Base-by-base conservation (phyloP, 345 rosid genomes). In the Trapa bicornis region DNA sequence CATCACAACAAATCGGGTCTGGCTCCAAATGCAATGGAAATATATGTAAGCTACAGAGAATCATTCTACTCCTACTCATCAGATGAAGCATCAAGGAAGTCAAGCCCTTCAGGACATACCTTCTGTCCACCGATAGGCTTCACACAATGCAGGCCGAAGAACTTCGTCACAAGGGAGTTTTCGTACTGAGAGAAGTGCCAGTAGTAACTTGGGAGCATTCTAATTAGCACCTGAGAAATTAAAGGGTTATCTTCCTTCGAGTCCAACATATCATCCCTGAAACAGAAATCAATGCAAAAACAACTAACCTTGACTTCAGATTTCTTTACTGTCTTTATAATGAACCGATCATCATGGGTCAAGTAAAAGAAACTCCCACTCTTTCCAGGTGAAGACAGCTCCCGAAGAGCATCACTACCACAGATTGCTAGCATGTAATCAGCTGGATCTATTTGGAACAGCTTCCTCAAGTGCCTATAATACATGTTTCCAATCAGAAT, bases 1-100 rank as follows among this genome's bases (percentile, higher is more conserved):
- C 99, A 94, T 94, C 74, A 94, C 99, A n/a, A 94, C 81, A 66
- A 94, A 94, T 53, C 99, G 95, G 29, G 93, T 87, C 99, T 94
- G 86, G 38, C 74, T 72, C 29, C 61, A 70, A 73, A 66, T 9
- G 69, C 1, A 71, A 69, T 54, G 75, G 37, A 17, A 65, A 41
- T 32, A 65, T 22, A 22, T 22, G 29, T 22, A 22, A 22, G n/a
- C 1, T 5, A 65, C 50, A 35, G 36, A 52, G 17, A 22, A 22
- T 11, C 6, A 8, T 22, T 8, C 50, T 41, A 43, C 17, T n/a
- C 1, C 33, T 29, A 43, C 15, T 16, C 12, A 64, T n/a, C 33
- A 64, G 8, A 38, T 64, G 35, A 58, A 32, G 6, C 37, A 7
- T 10, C 38, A 58, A 9, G 11, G 3, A 32, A 33, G 11, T 58